Conservation (phyloP, 441 rosid species). For the Capsella rubella region DNA sequence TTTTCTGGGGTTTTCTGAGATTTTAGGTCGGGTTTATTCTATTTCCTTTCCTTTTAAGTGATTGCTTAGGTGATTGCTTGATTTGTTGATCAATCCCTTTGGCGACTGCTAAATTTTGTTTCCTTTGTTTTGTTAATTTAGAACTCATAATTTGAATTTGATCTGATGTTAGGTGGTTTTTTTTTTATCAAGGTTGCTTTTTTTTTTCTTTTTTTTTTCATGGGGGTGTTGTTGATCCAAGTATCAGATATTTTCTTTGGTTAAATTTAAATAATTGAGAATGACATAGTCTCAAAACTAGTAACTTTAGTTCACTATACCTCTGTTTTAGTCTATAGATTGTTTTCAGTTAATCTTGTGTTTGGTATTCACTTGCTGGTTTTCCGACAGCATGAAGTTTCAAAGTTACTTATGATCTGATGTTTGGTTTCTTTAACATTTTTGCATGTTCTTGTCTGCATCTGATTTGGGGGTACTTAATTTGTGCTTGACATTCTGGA, state of each 20-base stretch:
- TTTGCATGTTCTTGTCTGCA: constrained; percentile 19
- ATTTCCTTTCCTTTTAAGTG: constrained; percentile 1
- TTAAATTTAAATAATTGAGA: background rate
- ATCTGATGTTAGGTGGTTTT: constrained; percentile 9
- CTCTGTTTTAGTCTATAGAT: background rate
- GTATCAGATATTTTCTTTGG: constrained; percentile 8
- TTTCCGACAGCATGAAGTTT: background rate
- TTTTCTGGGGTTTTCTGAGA: constrained; percentile 12
- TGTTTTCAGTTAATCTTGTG: background rate
- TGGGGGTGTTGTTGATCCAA: constrained; percentile 15
- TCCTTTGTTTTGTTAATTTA: background rate
- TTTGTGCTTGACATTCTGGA: no score
- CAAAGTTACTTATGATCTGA: background rate
- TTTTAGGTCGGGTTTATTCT: background rate
- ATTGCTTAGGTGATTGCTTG: constrained; percentile 30
- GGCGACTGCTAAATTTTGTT: constrained; percentile 7
- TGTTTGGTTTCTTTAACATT: background rate
- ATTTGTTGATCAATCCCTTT: constrained; percentile 4
- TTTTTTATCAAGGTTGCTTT: background rate
- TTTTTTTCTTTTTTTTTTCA: constrained; percentile 10
- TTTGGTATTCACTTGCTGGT: background rate
- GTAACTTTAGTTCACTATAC: background rate
- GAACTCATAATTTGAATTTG: background rate
- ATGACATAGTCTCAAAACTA: background rate
- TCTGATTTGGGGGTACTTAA: constrained; percentile 2